These are phyloP conservation scores for Helminthosporium solani DNA, from an alignment of 2,329 filamentous ascomycete species.

Conservation along the genomic window DNA sequence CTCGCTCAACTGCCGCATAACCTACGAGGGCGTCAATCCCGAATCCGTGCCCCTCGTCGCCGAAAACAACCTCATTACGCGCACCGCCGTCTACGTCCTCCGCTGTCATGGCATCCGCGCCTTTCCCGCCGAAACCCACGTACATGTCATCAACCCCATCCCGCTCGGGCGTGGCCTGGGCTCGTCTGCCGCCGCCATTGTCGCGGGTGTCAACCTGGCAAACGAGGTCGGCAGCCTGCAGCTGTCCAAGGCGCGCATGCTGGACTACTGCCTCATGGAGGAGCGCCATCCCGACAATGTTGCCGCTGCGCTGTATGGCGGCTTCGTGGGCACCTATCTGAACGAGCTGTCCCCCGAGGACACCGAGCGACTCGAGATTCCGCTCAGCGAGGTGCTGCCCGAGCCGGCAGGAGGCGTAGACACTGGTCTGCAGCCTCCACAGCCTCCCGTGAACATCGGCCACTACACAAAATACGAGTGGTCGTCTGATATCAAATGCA, in stretches of 20 bases:
- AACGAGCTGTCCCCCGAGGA: slow-evolving; percentile 90
- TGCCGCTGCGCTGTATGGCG: slow-evolving; percentile 90
- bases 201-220: slow-evolving; percentile 89
- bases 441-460: slow-evolving; percentile 88
- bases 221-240: slow-evolving; percentile 83
- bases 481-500: slow-evolving; percentile 92
- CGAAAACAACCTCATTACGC: slow-evolving; percentile 87
- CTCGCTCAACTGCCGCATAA: slow-evolving; percentile 82
- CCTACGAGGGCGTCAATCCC: slow-evolving; percentile 81
- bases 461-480: slow-evolving; percentile 96
- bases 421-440: slow-evolving; percentile 80
- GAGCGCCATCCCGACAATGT: slow-evolving; percentile 60
- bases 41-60: slow-evolving; percentile 81
- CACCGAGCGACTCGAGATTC: slow-evolving; percentile 87
- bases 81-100: slow-evolving; percentile 90
- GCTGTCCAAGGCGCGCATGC: slow-evolving; percentile 75
- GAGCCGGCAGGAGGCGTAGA: slow-evolving; percentile 87
- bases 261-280: slow-evolving; percentile 98
- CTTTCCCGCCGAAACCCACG: slow-evolving; percentile 80
- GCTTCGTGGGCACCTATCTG: slow-evolving; percentile 94
- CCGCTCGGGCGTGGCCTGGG: slow-evolving; percentile 88
- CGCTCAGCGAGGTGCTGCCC: slow-evolving; percentile 88
- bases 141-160: slow-evolving; percentile 95
- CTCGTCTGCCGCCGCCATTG: slow-evolving; percentile 93
- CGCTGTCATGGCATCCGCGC: slow-evolving; percentile 83